phyloP scores from a whole-genome alignment of 139 green algal genomes.

The Eudorina sp. region DNA sequence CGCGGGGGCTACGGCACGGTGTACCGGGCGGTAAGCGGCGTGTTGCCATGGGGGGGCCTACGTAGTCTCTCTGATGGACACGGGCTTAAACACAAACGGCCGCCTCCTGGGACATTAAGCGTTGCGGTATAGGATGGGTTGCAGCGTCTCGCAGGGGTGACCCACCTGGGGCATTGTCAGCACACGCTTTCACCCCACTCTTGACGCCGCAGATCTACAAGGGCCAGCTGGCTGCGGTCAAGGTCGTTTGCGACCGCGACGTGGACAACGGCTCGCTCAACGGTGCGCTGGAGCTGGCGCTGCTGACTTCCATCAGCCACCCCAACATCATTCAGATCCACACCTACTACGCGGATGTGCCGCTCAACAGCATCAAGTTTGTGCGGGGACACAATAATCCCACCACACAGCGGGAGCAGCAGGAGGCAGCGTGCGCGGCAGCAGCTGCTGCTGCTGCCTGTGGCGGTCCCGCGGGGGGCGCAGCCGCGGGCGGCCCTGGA shows the following conservation, averaged over 20 bases:
- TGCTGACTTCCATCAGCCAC: constrained; percentile 51
- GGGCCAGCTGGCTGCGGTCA: constrained; percentile 47
- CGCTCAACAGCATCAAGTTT: constrained; percentile 46
- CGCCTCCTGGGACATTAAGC: too few species aligned
- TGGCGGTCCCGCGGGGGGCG: neutral
- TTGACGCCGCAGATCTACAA: constrained; percentile 28
- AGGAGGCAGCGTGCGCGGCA: neutral
- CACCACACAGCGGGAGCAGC: neutral
- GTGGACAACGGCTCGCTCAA: constrained; percentile 49
- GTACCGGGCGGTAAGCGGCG: constrained; percentile 47
- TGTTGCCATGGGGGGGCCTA: too few species aligned
- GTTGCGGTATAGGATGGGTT: too few species aligned
- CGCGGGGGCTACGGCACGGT: constrained; percentile 52
- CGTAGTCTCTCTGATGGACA: too few species aligned
- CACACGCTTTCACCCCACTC: too few species aligned
- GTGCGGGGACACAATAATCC: constrained; percentile 41
- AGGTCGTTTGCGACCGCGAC: constrained; percentile 52
- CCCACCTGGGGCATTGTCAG: too few species aligned
- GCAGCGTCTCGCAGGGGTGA: too few species aligned
- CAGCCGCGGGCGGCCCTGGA: neutral
- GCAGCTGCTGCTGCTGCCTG: too few species aligned
- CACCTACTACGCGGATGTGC: constrained; percentile 54
- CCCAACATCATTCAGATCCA: constrained; percentile 58
- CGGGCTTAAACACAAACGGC: too few species aligned
- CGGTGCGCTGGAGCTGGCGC: constrained; percentile 52